These are phyloP conservation scores for Ophiostoma novo-ulmi DNA, from an alignment of 2,329 filamentous ascomycete genomes.

Conservation along the genomic window DNA sequence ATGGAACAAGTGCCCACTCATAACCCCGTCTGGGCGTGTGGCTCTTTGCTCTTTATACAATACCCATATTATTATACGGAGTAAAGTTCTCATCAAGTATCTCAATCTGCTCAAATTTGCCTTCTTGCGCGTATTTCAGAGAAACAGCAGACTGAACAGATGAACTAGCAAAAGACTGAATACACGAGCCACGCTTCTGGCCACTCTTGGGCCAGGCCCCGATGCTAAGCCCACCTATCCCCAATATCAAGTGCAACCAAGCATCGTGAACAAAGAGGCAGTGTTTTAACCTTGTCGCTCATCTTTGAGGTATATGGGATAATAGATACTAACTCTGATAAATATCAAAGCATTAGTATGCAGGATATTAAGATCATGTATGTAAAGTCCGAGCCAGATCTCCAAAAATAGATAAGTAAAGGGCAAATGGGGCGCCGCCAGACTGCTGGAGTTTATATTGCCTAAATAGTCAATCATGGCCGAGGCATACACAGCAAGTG, in stretches of 20 bases:
- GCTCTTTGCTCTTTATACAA: not conserved
- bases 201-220: not conserved
- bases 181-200: not conserved
- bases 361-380: not conserved
- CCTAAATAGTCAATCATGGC: not conserved
- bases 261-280: slow-evolving; percentile 1
- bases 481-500: not conserved
- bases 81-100: not conserved
- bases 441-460: not conserved
- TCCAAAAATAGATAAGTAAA: not conserved
- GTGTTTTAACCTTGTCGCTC: slow-evolving; percentile 6
- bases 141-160: not conserved
- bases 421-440: not conserved
- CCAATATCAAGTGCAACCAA: not conserved
- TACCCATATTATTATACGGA: not conserved
- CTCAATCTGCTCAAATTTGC: not conserved
- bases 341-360: no score
- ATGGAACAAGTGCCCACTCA: not conserved
- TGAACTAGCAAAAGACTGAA: not conserved
- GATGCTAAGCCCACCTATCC: slow-evolving; percentile 1
- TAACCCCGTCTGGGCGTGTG: not conserved
- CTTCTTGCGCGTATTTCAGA: slow-evolving; percentile 7
- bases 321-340: not conserved
- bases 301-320: not conserved
- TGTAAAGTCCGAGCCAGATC: not conserved